Evolutionary conservation across 78 protist species (phyloP), one percentile per base, ranked within the genome.

Genomic region (Dictyostelium brefeldianum): DNA sequence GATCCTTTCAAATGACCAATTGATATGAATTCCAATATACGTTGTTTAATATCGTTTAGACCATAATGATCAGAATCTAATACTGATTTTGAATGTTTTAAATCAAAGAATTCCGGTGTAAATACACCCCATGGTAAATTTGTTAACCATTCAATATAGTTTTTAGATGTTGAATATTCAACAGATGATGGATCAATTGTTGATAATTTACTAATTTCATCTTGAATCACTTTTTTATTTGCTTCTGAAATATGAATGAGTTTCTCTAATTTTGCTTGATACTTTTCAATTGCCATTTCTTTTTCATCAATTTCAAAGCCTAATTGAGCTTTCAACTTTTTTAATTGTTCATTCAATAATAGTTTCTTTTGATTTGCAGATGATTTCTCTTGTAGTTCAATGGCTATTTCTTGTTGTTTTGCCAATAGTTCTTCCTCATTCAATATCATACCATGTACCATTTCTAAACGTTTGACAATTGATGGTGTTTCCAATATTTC

Each of bases 91-190:
- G 95, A 70, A 29, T 77, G 67, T 43, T 67, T 69, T 8, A 91
- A 25, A 77, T 87, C 93, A 36, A 87, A 87, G 65, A 15, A 87
- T 46, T 87, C 93, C 51, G 74, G 80, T 22, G 93, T 15, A 47
- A 17, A 89, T 5, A 83, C 9, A 3, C 98, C 96, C 98, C 98
- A 98, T 8, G 99, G 99, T 10, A 98, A 82, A 41, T 25, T 10
- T 0, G 98, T 96, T 47, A 98, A 82, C 99, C 99, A 98, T 75
- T 98, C 99, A 67, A 98, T 91, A 73, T 98, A 98, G 71, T 96
- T 98, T 57, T 98, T 94, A 29, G 97, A 82, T 10, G 90, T 59
- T 57, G 69, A 74, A 51, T 90, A 98, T 69, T 98, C 99, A 8
- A 80, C 25, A 36, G 93, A 77, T 1, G 79, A 64, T 27, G 93